These are phyloP conservation scores for Colletotrichum tabaci DNA, from an alignment of 2,329 filamentous ascomycete species.

Conservation along the genomic window DNA sequence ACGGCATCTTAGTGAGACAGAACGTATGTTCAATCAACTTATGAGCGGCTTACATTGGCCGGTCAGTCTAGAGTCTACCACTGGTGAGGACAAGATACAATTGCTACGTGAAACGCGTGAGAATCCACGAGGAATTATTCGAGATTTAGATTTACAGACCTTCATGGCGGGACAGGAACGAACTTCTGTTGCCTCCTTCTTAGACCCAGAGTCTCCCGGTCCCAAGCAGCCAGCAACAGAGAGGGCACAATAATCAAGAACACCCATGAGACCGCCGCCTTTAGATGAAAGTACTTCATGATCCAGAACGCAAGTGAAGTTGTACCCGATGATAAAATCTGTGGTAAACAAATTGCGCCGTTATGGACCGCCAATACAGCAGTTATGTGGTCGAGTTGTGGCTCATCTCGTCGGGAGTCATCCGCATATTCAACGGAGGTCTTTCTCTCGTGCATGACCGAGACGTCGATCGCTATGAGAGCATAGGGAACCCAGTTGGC, in stretches of 20 bases:
- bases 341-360: not conserved
- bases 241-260: not conserved
- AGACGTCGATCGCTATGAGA: not conserved
- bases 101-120: too few relatives aligned
- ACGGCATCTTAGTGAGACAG: too few relatives aligned
- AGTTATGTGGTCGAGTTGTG: not conserved
- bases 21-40: too few relatives aligned
- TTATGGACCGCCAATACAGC: constrained; percentile 7
- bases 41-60: too few relatives aligned
- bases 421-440: not conserved
- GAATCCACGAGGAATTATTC: too few relatives aligned
- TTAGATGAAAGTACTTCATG: not conserved
- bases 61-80: too few relatives aligned
- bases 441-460: not conserved
- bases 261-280: constrained; percentile 1
- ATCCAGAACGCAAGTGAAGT: not conserved
- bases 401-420: not conserved
- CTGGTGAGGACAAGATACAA: too few relatives aligned
- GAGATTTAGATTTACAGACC: too few relatives aligned
- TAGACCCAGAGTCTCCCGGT: not conserved
- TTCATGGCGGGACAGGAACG: too few relatives aligned
- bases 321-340: not conserved
- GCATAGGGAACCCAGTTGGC: not conserved
- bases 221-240: not conserved
- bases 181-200: not conserved